phyloP scores from a whole-genome alignment of 2,329 filamentous ascomycete species.

The Aspergillus bombycis region DNA sequence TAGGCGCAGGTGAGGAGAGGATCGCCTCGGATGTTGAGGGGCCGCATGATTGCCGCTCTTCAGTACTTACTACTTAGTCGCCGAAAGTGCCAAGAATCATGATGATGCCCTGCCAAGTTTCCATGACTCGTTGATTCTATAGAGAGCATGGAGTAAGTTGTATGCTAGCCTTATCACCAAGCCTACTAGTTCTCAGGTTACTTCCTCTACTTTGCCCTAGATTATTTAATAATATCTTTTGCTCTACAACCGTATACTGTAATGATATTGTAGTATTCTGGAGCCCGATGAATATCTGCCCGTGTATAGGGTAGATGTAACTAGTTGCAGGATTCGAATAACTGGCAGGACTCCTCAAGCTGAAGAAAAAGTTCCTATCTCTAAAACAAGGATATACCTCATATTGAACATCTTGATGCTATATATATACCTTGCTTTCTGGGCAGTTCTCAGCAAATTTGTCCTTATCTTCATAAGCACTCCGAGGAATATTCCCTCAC shows the following conservation, averaged over 20 bases:
- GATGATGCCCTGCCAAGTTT: background rate
- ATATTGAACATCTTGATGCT: background rate
- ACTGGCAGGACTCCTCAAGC: background rate
- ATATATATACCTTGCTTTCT: background rate
- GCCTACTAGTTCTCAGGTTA: background rate
- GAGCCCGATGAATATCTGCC: background rate
- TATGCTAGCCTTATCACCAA: background rate
- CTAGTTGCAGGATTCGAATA: background rate
- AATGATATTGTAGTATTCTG: background rate
- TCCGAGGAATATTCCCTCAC: too few species aligned
- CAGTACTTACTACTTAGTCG: background rate
- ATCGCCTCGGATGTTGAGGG: conserved; percentile 30
- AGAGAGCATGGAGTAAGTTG: background rate
- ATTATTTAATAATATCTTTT: background rate
- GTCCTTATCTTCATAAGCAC: background rate
- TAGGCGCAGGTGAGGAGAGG: conserved; percentile 19
- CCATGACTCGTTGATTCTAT: background rate
- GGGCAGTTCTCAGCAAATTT: background rate
- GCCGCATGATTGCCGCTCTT: conserved; percentile 17
- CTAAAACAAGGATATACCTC: background rate
- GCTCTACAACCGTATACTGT: background rate
- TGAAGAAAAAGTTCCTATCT: background rate
- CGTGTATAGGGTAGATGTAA: background rate
- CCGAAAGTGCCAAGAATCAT: background rate
- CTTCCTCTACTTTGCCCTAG: too few species aligned